phyloP scores from a whole-genome alignment of 2,329 filamentous ascomycete genomes.

The Trichoderma lentiforme region DNA sequence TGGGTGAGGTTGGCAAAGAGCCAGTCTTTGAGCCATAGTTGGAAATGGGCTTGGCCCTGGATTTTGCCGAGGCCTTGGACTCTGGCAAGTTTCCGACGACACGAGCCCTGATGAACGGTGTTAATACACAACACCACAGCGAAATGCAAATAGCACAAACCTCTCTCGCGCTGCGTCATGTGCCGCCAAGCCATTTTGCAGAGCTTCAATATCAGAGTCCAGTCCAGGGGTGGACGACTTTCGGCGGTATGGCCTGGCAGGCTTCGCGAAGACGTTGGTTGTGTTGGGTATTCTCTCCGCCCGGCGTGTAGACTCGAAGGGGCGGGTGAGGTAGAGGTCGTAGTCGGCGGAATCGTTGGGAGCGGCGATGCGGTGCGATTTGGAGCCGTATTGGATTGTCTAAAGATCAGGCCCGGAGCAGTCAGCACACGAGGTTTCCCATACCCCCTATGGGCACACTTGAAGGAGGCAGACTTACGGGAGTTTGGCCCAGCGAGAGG shows the following conservation, averaged over 20 bases:
- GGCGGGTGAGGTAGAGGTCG: constrained; percentile 55
- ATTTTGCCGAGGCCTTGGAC: constrained; percentile 33
- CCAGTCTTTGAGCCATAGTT: constrained; percentile 37
- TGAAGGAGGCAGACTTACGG: constrained; percentile 47
- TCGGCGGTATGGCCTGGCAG: constrained; percentile 31
- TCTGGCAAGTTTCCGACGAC: constrained; percentile 34
- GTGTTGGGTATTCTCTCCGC: constrained; percentile 50
- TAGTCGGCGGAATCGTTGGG: constrained; percentile 46
- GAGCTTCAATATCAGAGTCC: constrained; percentile 49
- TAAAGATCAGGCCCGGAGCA: constrained; percentile 26
- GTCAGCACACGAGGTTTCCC: constrained; percentile 21
- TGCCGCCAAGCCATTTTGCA: constrained; percentile 43
- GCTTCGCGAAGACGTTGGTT: constrained; percentile 49
- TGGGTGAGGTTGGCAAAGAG: constrained; percentile 53
- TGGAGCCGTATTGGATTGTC: constrained; percentile 54
- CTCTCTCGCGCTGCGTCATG: constrained; percentile 36
- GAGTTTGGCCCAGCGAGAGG: constrained; percentile 54
- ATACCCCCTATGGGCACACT: background rate
- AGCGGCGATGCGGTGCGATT: constrained; percentile 45
- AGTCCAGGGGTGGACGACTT: constrained; percentile 39
- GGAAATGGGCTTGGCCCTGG: constrained; percentile 44
- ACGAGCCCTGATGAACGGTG: constrained; percentile 29
- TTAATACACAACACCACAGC: constrained; percentile 17
- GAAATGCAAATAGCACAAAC: constrained; percentile 27
- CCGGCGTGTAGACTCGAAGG: constrained; percentile 45